A percentile compares a stretch with the other conserved stretches of the same genome.
These are phyloP conservation scores for Populus hybrid DNA, from an alignment of 441 rosid species.

Conservation along the genomic window DNA sequence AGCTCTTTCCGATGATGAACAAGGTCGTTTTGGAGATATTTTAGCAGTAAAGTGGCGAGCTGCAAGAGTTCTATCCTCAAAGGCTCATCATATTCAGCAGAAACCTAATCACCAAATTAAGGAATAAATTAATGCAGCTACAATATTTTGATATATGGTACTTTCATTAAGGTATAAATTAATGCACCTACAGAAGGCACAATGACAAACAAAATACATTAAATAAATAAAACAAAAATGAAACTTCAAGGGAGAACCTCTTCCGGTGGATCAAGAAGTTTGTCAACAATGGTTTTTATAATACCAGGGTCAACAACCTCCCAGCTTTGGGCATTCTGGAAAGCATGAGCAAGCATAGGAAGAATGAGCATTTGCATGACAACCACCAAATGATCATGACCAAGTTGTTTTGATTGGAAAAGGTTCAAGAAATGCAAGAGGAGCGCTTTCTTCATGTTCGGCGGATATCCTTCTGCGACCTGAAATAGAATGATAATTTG, in stretches of 20 bases:
- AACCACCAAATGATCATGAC: slow-evolving; percentile 89
- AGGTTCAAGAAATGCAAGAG: slow-evolving; percentile 81
- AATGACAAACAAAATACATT: slow-evolving; percentile 1
- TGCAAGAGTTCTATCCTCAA: slow-evolving; percentile 98
- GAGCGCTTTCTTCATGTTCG: slow-evolving; percentile 75
- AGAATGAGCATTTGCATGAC: slow-evolving; percentile 99
- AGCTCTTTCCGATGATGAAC: slow-evolving; percentile 98
- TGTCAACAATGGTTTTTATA: slow-evolving; percentile 91
- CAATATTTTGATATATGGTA: too few relatives aligned
- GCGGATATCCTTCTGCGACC: slow-evolving; percentile 95
- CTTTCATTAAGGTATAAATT: too few relatives aligned
- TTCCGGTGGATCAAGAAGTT: slow-evolving; percentile 99
- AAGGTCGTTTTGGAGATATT: slow-evolving; percentile 92
- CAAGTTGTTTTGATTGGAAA: slow-evolving; percentile 88
- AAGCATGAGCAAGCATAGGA: slow-evolving; percentile 96
- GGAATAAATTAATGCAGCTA: not conserved
- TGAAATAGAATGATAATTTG: slow-evolving; percentile 30
- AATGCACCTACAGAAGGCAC: not conserved
- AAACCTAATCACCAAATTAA: slow-evolving; percentile 48
- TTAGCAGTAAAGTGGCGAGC: slow-evolving; percentile 95
- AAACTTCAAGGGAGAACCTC: slow-evolving; percentile 51
- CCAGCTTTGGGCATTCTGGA: slow-evolving; percentile 88
- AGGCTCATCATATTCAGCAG: slow-evolving; percentile 98
- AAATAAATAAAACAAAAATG: not conserved
- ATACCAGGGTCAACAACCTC: slow-evolving; percentile 88